Evolutionary conservation across 1,139 yeast genomes (phyloP).

Genomic region (Meyerozyma guilliermondii): DNA sequence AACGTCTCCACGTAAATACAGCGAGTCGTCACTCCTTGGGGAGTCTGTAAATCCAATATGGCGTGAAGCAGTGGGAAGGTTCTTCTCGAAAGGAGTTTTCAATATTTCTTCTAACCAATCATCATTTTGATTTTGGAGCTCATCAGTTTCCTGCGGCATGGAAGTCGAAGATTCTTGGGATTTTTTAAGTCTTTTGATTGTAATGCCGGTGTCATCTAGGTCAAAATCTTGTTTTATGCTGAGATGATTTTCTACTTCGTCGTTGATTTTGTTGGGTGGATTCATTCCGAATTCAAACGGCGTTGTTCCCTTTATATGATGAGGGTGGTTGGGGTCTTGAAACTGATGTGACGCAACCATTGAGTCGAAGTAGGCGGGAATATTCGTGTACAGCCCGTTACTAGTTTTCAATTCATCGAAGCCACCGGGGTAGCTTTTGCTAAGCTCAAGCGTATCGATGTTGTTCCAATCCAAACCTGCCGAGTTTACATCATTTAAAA

Average conservation of each 20-base stretch:
- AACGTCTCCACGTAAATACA: slow-evolving; percentile 25
- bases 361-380: slow-evolving; percentile 7
- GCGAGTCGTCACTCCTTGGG: slow-evolving; percentile 14
- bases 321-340: slow-evolving; percentile 32
- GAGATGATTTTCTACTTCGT: neutral
- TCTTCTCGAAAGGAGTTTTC: slow-evolving; percentile 52
- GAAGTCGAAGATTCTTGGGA: neutral
- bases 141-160: neutral
- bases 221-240: neutral
- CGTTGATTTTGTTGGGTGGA: slow-evolving; percentile 20
- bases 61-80: slow-evolving; percentile 44
- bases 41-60: slow-evolving; percentile 55
- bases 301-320: slow-evolving; percentile 32
- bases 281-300: slow-evolving; percentile 34
- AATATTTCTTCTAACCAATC: slow-evolving; percentile 70
- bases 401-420: slow-evolving; percentile 1
- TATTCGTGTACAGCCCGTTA: neutral
- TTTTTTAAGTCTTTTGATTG: neutral
- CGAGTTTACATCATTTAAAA: slow-evolving; percentile 14
- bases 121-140: slow-evolving; percentile 20
- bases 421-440: slow-evolving; percentile 4
- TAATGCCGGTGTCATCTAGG: neutral
- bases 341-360: slow-evolving; percentile 24
- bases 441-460: slow-evolving; percentile 27
- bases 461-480: slow-evolving; percentile 32